Conservation (phyloP, 2,329 filamentous ascomycete genomes). For the Neospermospora avenae region DNA sequence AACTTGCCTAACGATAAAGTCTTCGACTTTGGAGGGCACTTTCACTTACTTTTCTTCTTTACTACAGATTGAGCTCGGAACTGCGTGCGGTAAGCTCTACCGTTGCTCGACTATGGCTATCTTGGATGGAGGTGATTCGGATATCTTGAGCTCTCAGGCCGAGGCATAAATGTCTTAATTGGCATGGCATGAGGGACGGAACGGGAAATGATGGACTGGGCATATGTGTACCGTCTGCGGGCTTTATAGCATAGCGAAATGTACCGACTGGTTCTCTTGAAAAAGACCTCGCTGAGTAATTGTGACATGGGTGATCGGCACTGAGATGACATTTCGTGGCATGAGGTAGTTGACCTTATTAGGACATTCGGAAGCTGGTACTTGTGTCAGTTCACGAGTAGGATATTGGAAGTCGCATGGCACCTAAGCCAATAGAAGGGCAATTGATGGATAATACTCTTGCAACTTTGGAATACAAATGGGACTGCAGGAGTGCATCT, state of each 20-base stretch:
- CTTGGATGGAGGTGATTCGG: conserved; percentile 95
- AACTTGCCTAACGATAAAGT: conserved; percentile 90
- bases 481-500: too few relatives aligned
- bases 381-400: too few relatives aligned
- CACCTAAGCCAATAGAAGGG: too few relatives aligned
- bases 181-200: too few relatives aligned
- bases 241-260: conserved; percentile 28
- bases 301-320: background rate
- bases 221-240: conserved; percentile 3
- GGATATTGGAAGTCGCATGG: too few relatives aligned
- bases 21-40: conserved; percentile 81
- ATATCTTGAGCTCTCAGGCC: conserved; percentile 82
- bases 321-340: too few relatives aligned
- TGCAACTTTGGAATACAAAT: too few relatives aligned
- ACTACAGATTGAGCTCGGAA: conserved; percentile 93
- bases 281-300: background rate
- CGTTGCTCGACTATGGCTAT: conserved; percentile 96
- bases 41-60: conserved; percentile 50
- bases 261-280: conserved; percentile 12
- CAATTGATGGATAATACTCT: too few relatives aligned
- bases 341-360: too few relatives aligned
- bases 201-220: conserved; percentile 7
- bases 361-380: too few relatives aligned
- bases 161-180: conserved; percentile 45
- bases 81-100: conserved; percentile 98